Percentiles rank a stretch among this genome's conserved stretches.
phyloP scores from a whole-genome alignment of 1,284 basidiomycete genomes.

The Takashimella koratensis region DNA sequence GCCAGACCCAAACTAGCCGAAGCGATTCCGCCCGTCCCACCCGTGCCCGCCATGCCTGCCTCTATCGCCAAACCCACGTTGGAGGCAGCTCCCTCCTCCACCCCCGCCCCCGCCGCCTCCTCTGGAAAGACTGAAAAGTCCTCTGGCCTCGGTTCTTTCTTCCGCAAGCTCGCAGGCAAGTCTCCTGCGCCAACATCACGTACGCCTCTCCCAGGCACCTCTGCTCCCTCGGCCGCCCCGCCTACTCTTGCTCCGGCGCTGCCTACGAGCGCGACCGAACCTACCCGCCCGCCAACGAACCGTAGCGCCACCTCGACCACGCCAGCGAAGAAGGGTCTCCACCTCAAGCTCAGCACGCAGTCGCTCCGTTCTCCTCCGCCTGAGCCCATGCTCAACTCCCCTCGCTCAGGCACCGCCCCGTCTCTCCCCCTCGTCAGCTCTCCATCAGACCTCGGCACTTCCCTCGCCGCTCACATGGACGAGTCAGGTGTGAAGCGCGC shows the following conservation, averaged over 20 bases:
- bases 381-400: neutral
- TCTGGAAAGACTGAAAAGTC: neutral
- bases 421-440: neutral
- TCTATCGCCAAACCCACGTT: neutral
- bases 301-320: neutral
- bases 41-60: neutral
- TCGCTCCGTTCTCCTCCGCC: neutral
- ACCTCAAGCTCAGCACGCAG: neutral
- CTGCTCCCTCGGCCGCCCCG: conserved; percentile 1
- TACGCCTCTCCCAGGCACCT: neutral
- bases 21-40: neutral
- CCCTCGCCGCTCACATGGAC: neutral
- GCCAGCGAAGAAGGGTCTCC: neutral
- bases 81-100: neutral
- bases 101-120: neutral
- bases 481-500: neutral
- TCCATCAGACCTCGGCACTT: neutral
- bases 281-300: neutral
- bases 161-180: conserved; percentile 7
- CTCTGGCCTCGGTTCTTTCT: conserved; percentile 3
- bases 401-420: neutral
- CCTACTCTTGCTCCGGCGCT: neutral
- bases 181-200: neutral
- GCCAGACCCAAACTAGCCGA: neutral
- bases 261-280: neutral